Evolutionary conservation across 495 filamentous ascomycete genomes (phyloP), one percentile per base, ranked within the genome.

Genomic region (Penicillium goetzii): DNA sequence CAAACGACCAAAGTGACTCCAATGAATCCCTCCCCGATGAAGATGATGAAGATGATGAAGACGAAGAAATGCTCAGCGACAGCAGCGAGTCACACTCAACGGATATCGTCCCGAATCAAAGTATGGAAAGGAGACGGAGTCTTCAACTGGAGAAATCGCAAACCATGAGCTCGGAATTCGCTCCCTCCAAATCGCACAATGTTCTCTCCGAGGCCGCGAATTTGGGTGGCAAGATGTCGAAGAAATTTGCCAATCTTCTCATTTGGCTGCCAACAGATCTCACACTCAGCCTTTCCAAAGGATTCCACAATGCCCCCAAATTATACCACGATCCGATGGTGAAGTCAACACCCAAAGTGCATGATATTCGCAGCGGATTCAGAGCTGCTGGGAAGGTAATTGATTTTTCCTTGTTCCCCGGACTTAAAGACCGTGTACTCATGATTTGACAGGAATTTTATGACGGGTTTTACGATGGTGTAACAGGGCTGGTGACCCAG

Each of bases 241-340:
- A 85, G 41, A 88, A 89, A 47, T 89, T 96, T 56, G 81, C 93
- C 15, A 85, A 83, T 26, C 84, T 88, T 2, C 84, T 90, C 8
- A 78, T 94, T 56, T 89, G 89, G 74, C 87, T 89, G 0, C 92
- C 92, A 0, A 88, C 92, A 77, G 92, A 96, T 63, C 85, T 95
- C 60, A 88, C 90, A 14, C 78, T 96, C 43, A 88, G 86, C 15
- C 70, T 96, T 3, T 87, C 92, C 0, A 90, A 88, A 73, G 92
- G 92, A 10, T 96, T 96, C 65, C 90, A 96, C 72, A 96, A 96
- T 68, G 87, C 86, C 1, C 91, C 92, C 0, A 89, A 85, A 58
- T 73, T 96, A 2, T 95, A 94, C 61, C 87, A 91, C 45, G 91
- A 92, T 64, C 83, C 87, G 7, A 92, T 84, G 50, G 88, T 96